Evolutionary conservation across 1,139 yeast species (phyloP).

Genomic region (Blastobotrys petasosporus): DNA sequence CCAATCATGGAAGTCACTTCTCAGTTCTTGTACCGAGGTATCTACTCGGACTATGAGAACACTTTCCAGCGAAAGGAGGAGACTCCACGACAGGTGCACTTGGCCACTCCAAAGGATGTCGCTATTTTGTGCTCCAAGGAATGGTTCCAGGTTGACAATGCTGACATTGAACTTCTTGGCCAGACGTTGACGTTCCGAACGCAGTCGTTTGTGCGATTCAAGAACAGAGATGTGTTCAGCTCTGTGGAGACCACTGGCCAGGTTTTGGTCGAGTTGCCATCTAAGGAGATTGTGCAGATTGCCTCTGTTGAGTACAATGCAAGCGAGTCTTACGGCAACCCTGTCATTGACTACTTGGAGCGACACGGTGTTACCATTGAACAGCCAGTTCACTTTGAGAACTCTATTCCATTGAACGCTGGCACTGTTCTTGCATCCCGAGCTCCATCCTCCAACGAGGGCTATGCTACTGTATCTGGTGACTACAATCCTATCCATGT

Average conservation of each 20-base stretch:
- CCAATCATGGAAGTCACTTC: conserved; percentile 94
- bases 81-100: conserved; percentile 74
- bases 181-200: conserved; percentile 86
- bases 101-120: conserved; percentile 77
- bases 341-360: conserved; percentile 86
- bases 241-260: conserved; percentile 81
- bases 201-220: conserved; percentile 76
- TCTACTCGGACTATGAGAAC: conserved; percentile 78
- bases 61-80: conserved; percentile 87
- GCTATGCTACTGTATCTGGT: conserved; percentile 96
- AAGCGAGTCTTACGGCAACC: conserved; percentile 92
- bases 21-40: conserved; percentile 94
- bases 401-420: conserved; percentile 80
- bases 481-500: conserved; percentile 98
- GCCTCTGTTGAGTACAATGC: conserved; percentile 89
- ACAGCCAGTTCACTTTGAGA: conserved; percentile 87
- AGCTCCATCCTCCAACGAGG: conserved; percentile 85
- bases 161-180: conserved; percentile 63
- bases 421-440: conserved; percentile 64
- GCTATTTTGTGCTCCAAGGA: conserved; percentile 93
- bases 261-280: conserved; percentile 81
- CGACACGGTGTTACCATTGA: conserved; percentile 93
- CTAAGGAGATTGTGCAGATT: conserved; percentile 83
- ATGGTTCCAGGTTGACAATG: conserved; percentile 84
- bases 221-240: conserved; percentile 67